A percentile compares a stretch with the other conserved stretches of the same genome.
Evolutionary conservation across 192 early-diverging fungal species (phyloP).

Genomic region (Phycomyces nitens): DNA sequence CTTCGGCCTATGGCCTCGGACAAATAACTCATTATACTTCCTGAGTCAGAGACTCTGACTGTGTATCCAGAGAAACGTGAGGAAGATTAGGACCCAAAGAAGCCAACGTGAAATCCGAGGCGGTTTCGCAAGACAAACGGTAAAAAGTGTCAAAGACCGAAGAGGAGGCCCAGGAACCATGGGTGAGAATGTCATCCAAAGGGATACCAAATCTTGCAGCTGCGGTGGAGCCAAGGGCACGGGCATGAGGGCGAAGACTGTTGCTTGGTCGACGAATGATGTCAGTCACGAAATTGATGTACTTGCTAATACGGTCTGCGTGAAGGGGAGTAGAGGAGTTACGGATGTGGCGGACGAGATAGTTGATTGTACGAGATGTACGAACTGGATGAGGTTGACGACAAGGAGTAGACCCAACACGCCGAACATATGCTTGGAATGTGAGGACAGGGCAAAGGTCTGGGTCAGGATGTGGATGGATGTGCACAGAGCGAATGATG

Average conservation of each 20-base stretch:
- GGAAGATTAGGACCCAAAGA: background rate
- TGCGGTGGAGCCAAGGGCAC: slow-evolving; percentile 1
- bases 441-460: background rate
- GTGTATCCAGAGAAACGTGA: slow-evolving; percentile 1
- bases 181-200: slow-evolving; percentile 7
- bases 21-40: background rate
- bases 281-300: no score
- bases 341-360: background rate
- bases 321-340: background rate
- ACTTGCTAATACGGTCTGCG: no score
- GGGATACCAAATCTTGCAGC: background rate
- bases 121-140: background rate
- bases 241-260: background rate
- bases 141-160: slow-evolving; percentile 9
- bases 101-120: background rate
- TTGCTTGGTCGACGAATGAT: background rate
- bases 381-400: background rate
- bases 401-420: background rate
- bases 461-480: background rate
- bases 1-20: no score
- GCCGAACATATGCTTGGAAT: background rate
- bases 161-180: slow-evolving; percentile 9
- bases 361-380: background rate
- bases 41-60: slow-evolving; percentile 1
- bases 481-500: background rate